Evolutionary conservation across 768 basidiomycete genomes (phyloP).

Genomic region (Saitozyma sp.): DNA sequence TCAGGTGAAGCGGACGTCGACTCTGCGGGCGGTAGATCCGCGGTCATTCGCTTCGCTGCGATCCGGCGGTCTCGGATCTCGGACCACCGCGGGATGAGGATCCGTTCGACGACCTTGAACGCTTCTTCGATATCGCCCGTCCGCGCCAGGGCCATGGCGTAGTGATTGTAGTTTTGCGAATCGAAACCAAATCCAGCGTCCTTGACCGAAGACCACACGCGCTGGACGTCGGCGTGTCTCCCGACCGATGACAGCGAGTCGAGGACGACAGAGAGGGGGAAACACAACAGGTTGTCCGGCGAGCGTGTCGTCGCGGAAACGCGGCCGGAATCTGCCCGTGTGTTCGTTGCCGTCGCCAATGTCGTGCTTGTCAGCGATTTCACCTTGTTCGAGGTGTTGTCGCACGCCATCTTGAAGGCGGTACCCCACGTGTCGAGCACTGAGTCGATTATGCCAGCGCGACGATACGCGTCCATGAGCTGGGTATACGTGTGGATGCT

Average conservation of each 20-base stretch:
- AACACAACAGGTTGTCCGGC: constrained; percentile 62
- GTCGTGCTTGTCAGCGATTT: no score
- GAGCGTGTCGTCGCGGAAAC: constrained; percentile 4
- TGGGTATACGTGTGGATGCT: constrained; percentile 64
- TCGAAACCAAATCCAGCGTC: constrained; percentile 72
- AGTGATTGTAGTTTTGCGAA: constrained; percentile 87
- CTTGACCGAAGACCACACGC: constrained; percentile 67
- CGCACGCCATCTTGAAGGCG: constrained; percentile 63
- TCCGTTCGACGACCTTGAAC: constrained; percentile 75
- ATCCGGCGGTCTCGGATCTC: constrained; percentile 22
- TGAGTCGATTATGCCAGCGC: constrained; percentile 59
- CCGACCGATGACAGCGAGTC: constrained; percentile 69
- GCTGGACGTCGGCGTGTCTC: constrained; percentile 63
- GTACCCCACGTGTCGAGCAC: constrained; percentile 66
- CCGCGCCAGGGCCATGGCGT: constrained; percentile 71
- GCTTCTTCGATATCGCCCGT: constrained; percentile 80
- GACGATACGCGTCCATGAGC: constrained; percentile 72
- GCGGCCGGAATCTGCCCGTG: neutral
- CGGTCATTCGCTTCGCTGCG: constrained; percentile 2
- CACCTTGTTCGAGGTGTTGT: constrained; percentile 11
- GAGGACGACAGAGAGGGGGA: constrained; percentile 79
- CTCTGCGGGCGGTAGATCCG: constrained; percentile 5
- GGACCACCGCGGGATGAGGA: constrained; percentile 60
- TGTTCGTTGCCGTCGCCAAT: neutral
- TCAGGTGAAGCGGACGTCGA: neutral